Evolutionary conservation across 768 basidiomycete genomes (phyloP), one percentile per base, ranked within the genome.

Genomic region (Tulasnella sp.): DNA sequence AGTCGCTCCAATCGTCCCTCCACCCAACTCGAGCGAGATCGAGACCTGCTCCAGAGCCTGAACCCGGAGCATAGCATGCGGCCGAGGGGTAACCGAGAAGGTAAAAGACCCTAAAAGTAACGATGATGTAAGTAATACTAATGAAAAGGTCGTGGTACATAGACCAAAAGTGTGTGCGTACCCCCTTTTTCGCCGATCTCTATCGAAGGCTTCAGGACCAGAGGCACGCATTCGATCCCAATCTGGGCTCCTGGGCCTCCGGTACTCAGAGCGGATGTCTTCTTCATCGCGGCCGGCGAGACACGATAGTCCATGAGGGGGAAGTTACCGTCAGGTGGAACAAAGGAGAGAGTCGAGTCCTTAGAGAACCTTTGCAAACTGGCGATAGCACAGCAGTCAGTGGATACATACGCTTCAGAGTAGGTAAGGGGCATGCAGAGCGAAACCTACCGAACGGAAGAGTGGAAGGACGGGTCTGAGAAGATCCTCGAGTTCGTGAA

Each of bases 251-350:
- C 65, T 2, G 32, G 17, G 19, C 51, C 59, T 15, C 51, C 48
- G 17, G 55, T 63, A n/a, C 62, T 68, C 65, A 27, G 74, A 61
- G 64, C 81, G 73, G 19, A 81, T 77, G 34, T 82, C 66, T 9
- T 56, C 19, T 68, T 64, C 67, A 68, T 23, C 69, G 64, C 27
- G 8, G 71, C 60, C 17, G 70, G 66, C 38, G 70, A 64, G n/a
- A 77, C 61, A 56, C 86, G 85, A 68, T 96, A 97, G 64, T 92
- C 87, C 67, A 85, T 80, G 19, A 96, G 75, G 7, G 78, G 78
- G 72, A 96, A 97, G 53, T 80, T 80, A 2, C 94, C 93, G 66
- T 97, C 94, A 3, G 94, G 94, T 4, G 94, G 94, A 21, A 97
- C 81, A 69, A 97, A 97, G 1, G 94, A 95, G 43, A 97, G 17